Base-by-base conservation (phyloP, 352 stramenopile genomes). In the Phytophthora kernoviae region DNA sequence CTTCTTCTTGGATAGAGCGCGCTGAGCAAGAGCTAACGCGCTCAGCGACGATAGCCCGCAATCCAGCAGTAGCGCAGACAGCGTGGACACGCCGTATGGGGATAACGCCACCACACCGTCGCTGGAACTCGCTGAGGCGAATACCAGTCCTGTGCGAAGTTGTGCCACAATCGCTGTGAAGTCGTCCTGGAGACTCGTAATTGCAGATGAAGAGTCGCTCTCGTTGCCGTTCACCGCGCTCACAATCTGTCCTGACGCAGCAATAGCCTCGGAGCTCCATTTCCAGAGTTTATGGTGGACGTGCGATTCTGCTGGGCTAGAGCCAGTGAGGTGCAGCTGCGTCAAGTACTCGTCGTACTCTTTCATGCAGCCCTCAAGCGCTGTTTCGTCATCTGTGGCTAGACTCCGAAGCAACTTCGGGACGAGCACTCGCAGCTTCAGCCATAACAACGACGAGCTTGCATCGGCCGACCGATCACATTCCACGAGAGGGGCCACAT, bases 381-480 rank as follows among this genome's bases (percentile, higher is more conserved):
- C 42, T 10, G 70, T 56, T 1, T 57, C 53, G n/a, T 84, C 68
- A 32, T 62, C 62, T 0, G 57, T 43, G 8, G 66, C 69, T 10
- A 80, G 55, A n/a, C 37, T 54, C 12, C 62, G 65, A 10, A 94
- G 68, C 14, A 93, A 36, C 54, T 83, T 82, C 7, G 75, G 67
- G 4, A 85, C 77, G 6, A 78, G 43, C 4, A 75, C 61, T 30
- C 79, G 78, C 21, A 94, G 68, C 54, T 85, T 70, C 20, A 94
- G 72, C 85, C 85, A 94, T 40, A 70, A 27, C 27, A 87, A 27
- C 1, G 84, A 88, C 26, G 68, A 65, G 4, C 30, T 43, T 1
- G 75, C 54, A 39, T 86, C 56, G 0, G 77, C 78, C 4, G 86
- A 93, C 32, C 84, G 81, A 63, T 95, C 86, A 40, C 75, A 90